Percentiles rank a stretch among this genome's conserved stretches.
Evolutionary conservation across 1,284 basidiomycete genomes (phyloP).

Genomic region (Ceratobasidium sp.): DNA sequence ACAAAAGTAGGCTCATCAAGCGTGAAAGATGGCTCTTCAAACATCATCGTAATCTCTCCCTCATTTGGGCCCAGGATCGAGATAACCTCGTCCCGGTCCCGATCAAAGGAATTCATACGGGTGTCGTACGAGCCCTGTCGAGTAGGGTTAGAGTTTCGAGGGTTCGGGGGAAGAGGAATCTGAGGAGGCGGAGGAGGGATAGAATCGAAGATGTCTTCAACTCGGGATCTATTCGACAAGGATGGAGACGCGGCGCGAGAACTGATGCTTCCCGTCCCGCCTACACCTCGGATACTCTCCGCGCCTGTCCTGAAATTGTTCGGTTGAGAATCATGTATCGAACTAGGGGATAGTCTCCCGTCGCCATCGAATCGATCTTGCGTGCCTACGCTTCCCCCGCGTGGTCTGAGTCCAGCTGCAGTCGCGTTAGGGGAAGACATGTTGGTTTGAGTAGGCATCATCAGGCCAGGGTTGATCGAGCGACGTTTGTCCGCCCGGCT

Average conservation of each 20-base stretch:
- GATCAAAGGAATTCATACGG: conserved; percentile 10
- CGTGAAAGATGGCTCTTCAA: conserved; percentile 35
- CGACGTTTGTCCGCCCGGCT: conserved; percentile 48
- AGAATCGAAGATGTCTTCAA: too few relatives aligned
- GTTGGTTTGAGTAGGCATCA: conserved; percentile 27
- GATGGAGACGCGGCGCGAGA: conserved; percentile 35
- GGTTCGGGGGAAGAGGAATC: too few relatives aligned
- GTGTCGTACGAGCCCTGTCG: conserved; percentile 17
- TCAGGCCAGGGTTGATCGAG: conserved; percentile 56
- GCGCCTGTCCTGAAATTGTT: conserved; percentile 21
- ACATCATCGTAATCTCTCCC: conserved; percentile 39
- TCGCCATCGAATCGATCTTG: background rate
- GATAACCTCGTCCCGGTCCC: background rate
- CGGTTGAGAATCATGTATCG: conserved; percentile 12
- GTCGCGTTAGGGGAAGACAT: background rate
- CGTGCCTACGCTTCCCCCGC: conserved; percentile 10
- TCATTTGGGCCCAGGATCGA: conserved; percentile 6
- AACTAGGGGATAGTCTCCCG: conserved; percentile 15
- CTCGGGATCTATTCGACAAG: background rate
- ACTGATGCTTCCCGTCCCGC: conserved; percentile 31
- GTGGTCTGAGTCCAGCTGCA: conserved; percentile 1
- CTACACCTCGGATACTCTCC: conserved; percentile 3
- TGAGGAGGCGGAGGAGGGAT: too few relatives aligned
- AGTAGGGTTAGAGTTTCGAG: conserved; percentile 6
- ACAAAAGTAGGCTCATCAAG: conserved; percentile 13